These are phyloP conservation scores for Pisolithus orientalis DNA, from an alignment of 768 basidiomycete genomes.

Conservation along the genomic window DNA sequence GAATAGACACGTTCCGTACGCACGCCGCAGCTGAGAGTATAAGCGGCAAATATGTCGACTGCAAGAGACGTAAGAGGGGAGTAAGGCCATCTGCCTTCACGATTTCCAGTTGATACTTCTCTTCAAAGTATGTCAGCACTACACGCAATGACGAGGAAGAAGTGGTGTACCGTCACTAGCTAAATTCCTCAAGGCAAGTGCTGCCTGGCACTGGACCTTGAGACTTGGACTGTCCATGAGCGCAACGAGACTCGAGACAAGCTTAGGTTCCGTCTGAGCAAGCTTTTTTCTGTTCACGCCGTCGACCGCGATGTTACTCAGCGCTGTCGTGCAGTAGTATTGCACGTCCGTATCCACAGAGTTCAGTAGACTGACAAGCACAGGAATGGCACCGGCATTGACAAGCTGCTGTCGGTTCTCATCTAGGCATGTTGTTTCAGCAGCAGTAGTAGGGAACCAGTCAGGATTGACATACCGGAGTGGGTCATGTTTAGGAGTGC, in stretches of 20 bases:
- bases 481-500: constrained; percentile 99
- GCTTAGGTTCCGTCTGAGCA: constrained; percentile 87
- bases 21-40: constrained; percentile 98
- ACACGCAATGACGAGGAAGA: constrained; percentile 11
- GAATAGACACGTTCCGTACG: constrained; percentile 98
- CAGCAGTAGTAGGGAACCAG: neutral
- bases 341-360: constrained; percentile 99
- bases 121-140: constrained; percentile 33
- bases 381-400: constrained; percentile 96
- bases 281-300: constrained; percentile 92
- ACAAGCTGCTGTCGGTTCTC: constrained; percentile 99
- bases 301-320: constrained; percentile 98
- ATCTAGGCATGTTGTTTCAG: constrained; percentile 43
- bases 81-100: constrained; percentile 92
- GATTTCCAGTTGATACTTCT: constrained; percentile 98
- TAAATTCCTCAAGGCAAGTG: constrained; percentile 90
- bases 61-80: constrained; percentile 87
- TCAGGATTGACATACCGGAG: constrained; percentile 55
- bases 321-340: constrained; percentile 97
- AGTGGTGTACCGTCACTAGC: constrained; percentile 79
- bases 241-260: constrained; percentile 87
- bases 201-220: constrained; percentile 98
- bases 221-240: constrained; percentile 97
- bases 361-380: constrained; percentile 89
- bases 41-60: constrained; percentile 94